Evolutionary conservation across 225 moss, liverwort and hornwort species (phyloP).

Genomic region (Marchantia polymorpha): DNA sequence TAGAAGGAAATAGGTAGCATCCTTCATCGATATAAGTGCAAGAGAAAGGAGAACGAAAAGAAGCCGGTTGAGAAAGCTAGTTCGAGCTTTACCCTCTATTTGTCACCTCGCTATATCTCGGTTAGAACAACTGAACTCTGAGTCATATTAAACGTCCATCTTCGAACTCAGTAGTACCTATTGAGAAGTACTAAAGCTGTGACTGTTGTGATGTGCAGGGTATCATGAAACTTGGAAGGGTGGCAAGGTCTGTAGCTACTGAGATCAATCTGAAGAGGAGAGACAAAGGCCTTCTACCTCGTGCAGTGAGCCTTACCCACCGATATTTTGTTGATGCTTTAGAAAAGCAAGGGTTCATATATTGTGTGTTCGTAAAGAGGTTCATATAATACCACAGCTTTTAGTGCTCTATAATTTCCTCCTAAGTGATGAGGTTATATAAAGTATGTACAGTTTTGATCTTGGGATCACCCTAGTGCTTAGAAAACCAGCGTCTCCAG

Average conservation of each 20-base stretch:
- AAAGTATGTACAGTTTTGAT: neutral
- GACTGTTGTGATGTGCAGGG: constrained; percentile 35
- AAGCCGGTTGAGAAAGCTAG: neutral
- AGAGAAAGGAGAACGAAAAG: neutral
- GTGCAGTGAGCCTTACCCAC: constrained; percentile 34
- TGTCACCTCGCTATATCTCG: neutral
- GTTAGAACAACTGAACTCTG: neutral
- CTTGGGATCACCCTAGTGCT: too few relatives aligned
- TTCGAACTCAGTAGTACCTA: neutral
- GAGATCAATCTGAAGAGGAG: constrained; percentile 58
- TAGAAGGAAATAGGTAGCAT: neutral
- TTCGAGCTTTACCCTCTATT: neutral
- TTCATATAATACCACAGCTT: too few relatives aligned
- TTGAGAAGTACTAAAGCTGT: neutral
- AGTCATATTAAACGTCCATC: neutral
- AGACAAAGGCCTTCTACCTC: constrained; percentile 77
- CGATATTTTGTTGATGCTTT: neutral
- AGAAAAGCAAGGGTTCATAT: neutral
- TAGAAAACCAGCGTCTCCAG: neutral
- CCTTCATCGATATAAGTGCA: neutral
- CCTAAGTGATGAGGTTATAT: too few relatives aligned
- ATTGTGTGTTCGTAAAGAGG: neutral
- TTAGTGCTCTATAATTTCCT: too few relatives aligned
- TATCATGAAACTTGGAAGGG: constrained; percentile 75
- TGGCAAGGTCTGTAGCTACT: constrained; percentile 72